phyloP scores from a whole-genome alignment of 2,329 filamentous ascomycete species.

The Chalara sp. region DNA sequence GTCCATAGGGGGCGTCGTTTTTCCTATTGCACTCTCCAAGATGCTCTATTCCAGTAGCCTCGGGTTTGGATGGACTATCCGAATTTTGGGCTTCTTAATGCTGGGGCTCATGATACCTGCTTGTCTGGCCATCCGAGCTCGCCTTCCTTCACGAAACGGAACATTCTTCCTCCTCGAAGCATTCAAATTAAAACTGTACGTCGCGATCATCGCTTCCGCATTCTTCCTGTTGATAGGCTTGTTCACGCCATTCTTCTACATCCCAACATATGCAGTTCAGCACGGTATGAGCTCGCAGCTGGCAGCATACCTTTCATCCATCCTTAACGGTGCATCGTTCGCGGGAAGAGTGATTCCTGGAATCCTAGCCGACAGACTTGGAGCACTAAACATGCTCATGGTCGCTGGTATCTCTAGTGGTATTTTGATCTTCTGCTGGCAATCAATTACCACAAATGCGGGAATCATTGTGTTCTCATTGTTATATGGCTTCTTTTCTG shows the following conservation, averaged over 20 bases:
- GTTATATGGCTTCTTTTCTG: constrained; percentile 13
- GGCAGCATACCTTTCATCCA: constrained; percentile 5
- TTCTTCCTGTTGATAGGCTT: constrained; percentile 28
- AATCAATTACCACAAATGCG: constrained; percentile 1
- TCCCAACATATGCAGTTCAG: constrained; percentile 24
- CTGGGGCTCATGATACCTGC: constrained; percentile 37
- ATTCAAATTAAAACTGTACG: constrained; percentile 36
- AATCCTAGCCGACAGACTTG: constrained; percentile 27
- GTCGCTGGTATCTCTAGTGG: constrained; percentile 20
- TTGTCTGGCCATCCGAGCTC: constrained; percentile 41
- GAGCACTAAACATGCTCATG: constrained; percentile 25
- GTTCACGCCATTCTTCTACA: constrained; percentile 23
- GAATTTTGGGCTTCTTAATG: constrained; percentile 18
- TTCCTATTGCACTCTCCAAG: constrained; percentile 51
- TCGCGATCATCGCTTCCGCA: constrained; percentile 33
- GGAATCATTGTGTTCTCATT: constrained; percentile 4
- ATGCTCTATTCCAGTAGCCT: constrained; percentile 33
- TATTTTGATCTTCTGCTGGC: constrained; percentile 17
- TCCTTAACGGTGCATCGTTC: constrained; percentile 23
- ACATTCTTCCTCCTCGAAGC: constrained; percentile 41
- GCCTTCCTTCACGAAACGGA: constrained; percentile 33
- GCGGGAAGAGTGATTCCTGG: constrained; percentile 30
- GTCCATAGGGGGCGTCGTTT: constrained; percentile 46
- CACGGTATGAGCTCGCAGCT: constrained; percentile 19
- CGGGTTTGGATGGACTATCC: constrained; percentile 26